Percentiles rank a stretch among this genome's conserved stretches.
Evolutionary conservation across 202 grass and related monocot species (phyloP).

Genomic region (Setaria italica): DNA sequence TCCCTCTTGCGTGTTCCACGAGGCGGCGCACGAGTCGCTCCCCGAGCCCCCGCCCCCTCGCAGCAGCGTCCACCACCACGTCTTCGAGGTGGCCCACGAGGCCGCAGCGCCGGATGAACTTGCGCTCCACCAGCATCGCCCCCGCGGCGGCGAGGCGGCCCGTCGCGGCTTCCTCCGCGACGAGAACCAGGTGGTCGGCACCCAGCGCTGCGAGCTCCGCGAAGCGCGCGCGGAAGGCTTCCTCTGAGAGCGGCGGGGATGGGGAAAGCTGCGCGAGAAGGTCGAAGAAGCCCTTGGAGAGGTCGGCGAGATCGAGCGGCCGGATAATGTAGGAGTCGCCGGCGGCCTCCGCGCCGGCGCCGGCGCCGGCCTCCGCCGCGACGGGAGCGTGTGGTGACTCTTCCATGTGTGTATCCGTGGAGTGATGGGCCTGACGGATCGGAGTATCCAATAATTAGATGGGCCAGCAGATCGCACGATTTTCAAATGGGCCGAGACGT

Average conservation of each 20-base stretch:
- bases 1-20: constrained; percentile 66
- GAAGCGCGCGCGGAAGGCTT: constrained; percentile 61
- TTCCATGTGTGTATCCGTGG: constrained; percentile 22
- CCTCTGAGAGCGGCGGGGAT: constrained; percentile 47
- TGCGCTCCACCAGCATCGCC: constrained; percentile 71
- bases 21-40: constrained; percentile 68
- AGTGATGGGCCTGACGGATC: not conserved
- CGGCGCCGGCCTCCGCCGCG: constrained; percentile 18
- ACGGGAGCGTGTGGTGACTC: not conserved
- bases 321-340: constrained; percentile 52
- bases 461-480: not conserved
- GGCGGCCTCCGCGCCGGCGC: constrained; percentile 3
- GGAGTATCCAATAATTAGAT: not conserved
- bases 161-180: constrained; percentile 58
- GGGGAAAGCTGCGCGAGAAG: constrained; percentile 75
- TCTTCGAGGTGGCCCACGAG: constrained; percentile 85
- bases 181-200: constrained; percentile 71
- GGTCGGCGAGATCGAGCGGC: constrained; percentile 62
- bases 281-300: constrained; percentile 64
- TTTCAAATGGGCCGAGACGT: not conserved
- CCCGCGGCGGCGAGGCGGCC: constrained; percentile 56
- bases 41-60: constrained; percentile 63
- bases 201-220: constrained; percentile 68
- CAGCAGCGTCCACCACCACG: constrained; percentile 73
- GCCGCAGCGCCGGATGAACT: constrained; percentile 83